phyloP scores from a whole-genome alignment of 768 basidiomycete species.

The Pulveroboletus sp. region DNA sequence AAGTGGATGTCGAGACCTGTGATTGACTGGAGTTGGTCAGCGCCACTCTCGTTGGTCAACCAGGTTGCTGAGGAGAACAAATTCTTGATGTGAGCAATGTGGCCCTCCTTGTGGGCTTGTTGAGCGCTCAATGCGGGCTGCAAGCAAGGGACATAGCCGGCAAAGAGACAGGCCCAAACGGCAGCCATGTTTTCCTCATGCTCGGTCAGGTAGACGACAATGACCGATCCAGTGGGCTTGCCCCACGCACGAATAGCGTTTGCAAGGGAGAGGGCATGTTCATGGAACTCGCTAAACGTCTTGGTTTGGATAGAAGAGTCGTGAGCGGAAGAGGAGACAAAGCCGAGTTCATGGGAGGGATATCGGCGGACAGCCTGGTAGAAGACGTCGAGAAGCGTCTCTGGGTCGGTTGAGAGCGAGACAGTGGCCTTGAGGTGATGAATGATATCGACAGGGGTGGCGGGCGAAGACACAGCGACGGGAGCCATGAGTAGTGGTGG shows the following conservation, averaged over 20 bases:
- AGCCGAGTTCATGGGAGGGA: constrained; percentile 23
- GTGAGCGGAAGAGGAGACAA: constrained; percentile 24
- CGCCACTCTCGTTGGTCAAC: constrained; percentile 28
- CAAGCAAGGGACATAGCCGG: constrained; percentile 30
- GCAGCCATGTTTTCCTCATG: constrained; percentile 33
- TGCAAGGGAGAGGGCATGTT: constrained; percentile 16
- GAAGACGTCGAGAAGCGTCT: constrained; percentile 23
- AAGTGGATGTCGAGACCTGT: constrained; percentile 24
- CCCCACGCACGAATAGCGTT: constrained; percentile 21
- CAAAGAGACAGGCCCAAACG: constrained; percentile 29
- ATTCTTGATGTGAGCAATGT: constrained; percentile 27
- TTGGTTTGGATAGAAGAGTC: constrained; percentile 27
- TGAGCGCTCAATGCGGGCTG: constrained; percentile 32
- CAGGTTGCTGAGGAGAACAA: constrained; percentile 29
- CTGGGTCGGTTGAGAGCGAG: constrained; percentile 1
- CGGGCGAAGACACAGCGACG: constrained; percentile 8
- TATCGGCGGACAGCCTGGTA: constrained; percentile 19
- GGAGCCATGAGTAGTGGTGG: constrained; percentile 11
- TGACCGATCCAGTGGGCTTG: constrained; percentile 23
- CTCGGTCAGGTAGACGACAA: constrained; percentile 29
- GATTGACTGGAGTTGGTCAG: constrained; percentile 22
- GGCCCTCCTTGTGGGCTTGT: constrained; percentile 12
- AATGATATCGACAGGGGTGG: constrained; percentile 5
- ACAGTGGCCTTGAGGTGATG: constrained; percentile 16
- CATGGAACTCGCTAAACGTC: constrained; percentile 19